Conservation (phyloP, 2,329 filamentous ascomycete genomes). For the Botryosphaeria agaves region DNA sequence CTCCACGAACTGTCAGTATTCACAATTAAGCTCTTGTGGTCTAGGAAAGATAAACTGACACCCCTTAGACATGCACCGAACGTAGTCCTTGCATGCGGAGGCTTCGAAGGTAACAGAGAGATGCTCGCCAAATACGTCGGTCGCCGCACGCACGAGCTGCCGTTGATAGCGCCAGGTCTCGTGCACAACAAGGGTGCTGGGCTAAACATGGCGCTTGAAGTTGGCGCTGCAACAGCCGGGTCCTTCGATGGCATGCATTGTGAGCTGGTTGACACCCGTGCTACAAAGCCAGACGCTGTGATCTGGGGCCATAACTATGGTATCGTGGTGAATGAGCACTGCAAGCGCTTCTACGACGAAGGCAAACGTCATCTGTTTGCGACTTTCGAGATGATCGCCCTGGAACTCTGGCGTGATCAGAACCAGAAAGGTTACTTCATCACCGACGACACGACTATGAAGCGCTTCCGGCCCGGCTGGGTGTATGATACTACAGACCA, state of each 20-base stretch:
- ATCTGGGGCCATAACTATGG: constrained; percentile 25
- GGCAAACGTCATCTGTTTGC: constrained; percentile 23
- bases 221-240: constrained; percentile 22
- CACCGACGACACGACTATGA: constrained; percentile 23
- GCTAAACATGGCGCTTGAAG: constrained; percentile 23
- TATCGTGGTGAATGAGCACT: constrained; percentile 24
- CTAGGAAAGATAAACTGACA: not conserved
- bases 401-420: constrained; percentile 22
- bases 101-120: constrained; percentile 24
- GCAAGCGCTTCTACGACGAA: constrained; percentile 21
- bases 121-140: constrained; percentile 24
- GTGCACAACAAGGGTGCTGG: constrained; percentile 22
- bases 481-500: constrained; percentile 25
- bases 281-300: constrained; percentile 22
- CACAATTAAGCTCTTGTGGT: not conserved
- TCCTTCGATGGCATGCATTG: constrained; percentile 25
- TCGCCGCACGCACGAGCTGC: constrained; percentile 19
- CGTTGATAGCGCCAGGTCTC: constrained; percentile 23
- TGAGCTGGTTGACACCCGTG: constrained; percentile 23
- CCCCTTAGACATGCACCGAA: constrained; percentile 8
- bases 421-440: constrained; percentile 24
- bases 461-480: constrained; percentile 23
- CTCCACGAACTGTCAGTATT: constrained; percentile 13
- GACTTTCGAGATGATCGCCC: constrained; percentile 25
- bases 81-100: constrained; percentile 22